Conservation (phyloP, 805 yeast genomes). For the Naumovozyma castellii region DNA sequence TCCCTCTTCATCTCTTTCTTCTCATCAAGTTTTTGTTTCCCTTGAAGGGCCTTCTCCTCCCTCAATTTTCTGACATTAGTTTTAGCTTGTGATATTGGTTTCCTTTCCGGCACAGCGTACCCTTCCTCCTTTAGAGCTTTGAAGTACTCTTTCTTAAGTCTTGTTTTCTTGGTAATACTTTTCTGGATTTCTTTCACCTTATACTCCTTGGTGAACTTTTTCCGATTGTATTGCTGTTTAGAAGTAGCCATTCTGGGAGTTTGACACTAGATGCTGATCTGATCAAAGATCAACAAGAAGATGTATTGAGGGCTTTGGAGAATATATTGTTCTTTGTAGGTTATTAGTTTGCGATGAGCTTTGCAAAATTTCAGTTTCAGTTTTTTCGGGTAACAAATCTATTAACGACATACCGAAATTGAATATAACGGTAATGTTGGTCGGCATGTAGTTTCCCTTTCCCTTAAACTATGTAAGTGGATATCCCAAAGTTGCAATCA, state of each 20-base stretch:
- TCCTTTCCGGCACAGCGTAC: constrained; percentile 39
- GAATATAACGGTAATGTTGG: too few species aligned
- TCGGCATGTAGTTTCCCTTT: too few species aligned
- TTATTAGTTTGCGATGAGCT: constrained; percentile 5
- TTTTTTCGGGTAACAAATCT: not conserved
- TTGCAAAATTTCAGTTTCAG: not conserved
- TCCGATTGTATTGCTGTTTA: constrained; percentile 20
- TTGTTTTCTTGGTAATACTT: constrained; percentile 69
- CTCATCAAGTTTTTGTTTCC: constrained; percentile 26
- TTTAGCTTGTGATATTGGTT: constrained; percentile 5
- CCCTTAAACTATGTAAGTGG: too few species aligned
- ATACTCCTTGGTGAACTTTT: constrained; percentile 32
- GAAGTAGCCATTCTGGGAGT: constrained; percentile 21
- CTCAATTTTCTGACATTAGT: constrained; percentile 14
- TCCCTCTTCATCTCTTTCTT: constrained; percentile 31
- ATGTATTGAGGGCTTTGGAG: not conserved
- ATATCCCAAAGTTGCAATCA: too few species aligned
- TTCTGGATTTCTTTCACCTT: constrained; percentile 59
- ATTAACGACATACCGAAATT: too few species aligned
- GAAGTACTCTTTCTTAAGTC: constrained; percentile 72
- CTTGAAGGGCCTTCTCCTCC: constrained; percentile 15
- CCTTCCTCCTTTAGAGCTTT: constrained; percentile 72
- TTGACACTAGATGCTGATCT: too few species aligned
- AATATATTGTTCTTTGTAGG: too few species aligned
- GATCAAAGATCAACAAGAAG: too few species aligned